A percentile compares a stretch with the other conserved stretches of the same genome.
These are phyloP conservation scores for Detonula confervacea DNA, from an alignment of 352 stramenopile genomes.

Conservation along the genomic window DNA sequence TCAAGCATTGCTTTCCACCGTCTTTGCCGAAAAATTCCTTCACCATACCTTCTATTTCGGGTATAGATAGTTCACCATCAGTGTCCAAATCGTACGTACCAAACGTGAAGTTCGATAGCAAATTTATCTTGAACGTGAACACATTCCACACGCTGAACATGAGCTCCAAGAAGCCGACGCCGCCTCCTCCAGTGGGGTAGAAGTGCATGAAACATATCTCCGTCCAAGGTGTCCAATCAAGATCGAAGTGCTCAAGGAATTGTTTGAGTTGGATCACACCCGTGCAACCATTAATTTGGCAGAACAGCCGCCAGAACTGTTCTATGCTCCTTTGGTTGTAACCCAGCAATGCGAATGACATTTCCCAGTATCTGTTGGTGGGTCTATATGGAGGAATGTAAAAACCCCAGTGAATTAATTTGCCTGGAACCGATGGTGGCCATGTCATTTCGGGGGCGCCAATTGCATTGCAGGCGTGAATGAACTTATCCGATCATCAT, in stretches of 20 bases:
- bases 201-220: slow-evolving; percentile 60
- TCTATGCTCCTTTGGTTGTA: slow-evolving; percentile 53
- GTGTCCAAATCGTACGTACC: slow-evolving; percentile 61
- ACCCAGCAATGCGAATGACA: slow-evolving; percentile 52
- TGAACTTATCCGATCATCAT: slow-evolving; percentile 64
- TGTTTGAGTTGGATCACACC: slow-evolving; percentile 48
- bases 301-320: slow-evolving; percentile 65
- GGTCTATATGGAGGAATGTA: slow-evolving; percentile 57
- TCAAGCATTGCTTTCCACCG: slow-evolving; percentile 38
- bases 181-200: slow-evolving; percentile 47
- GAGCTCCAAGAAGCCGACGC: slow-evolving; percentile 65
- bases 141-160: slow-evolving; percentile 60
- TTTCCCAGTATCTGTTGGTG: slow-evolving; percentile 54
- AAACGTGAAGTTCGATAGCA: slow-evolving; percentile 65
- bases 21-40: slow-evolving; percentile 50
- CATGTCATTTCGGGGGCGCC: slow-evolving; percentile 86
- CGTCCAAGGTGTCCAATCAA: slow-evolving; percentile 58
- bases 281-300: slow-evolving; percentile 56
- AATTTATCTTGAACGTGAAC: slow-evolving; percentile 53
- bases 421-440: slow-evolving; percentile 70
- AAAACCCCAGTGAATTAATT: slow-evolving; percentile 69
- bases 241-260: slow-evolving; percentile 59
- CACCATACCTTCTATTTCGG: slow-evolving; percentile 61
- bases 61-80: slow-evolving; percentile 57
- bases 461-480: slow-evolving; percentile 84